Evolutionary conservation across 768 basidiomycete species (phyloP).

Genomic region (Megacollybia marginata): DNA sequence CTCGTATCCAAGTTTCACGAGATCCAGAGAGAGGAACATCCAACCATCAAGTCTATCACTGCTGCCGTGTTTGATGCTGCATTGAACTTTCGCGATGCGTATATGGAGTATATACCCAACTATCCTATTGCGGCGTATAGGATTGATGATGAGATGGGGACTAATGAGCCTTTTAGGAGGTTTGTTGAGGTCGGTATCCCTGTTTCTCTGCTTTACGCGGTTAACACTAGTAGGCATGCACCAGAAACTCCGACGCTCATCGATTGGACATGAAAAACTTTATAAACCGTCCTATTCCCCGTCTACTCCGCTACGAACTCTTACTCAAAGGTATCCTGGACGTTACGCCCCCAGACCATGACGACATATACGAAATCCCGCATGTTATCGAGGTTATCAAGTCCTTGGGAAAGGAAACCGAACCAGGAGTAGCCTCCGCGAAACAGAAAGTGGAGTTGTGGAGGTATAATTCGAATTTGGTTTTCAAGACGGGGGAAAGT

Average conservation of each 20-base stretch:
- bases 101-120: constrained; percentile 87
- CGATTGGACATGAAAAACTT: constrained; percentile 90
- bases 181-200: constrained; percentile 68
- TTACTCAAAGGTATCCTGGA: constrained; percentile 77
- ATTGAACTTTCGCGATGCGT: constrained; percentile 86
- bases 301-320: constrained; percentile 82
- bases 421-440: constrained; percentile 79
- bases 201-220: constrained; percentile 12
- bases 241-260: constrained; percentile 68
- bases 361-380: constrained; percentile 77
- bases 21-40: constrained; percentile 85
- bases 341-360: constrained; percentile 63
- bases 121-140: constrained; percentile 87
- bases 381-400: constrained; percentile 85
- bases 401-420: constrained; percentile 76
- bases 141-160: constrained; percentile 82
- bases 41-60: constrained; percentile 69
- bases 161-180: constrained; percentile 68
- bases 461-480: constrained; percentile 72
- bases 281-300: constrained; percentile 85
- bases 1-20: constrained; percentile 78
- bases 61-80: constrained; percentile 85
- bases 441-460: constrained; percentile 88
- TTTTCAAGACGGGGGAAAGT: constrained; percentile 72
- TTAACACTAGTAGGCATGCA: constrained; percentile 24